phyloP scores from a whole-genome alignment of 257 asterid genomes.

The Solanum sparsipilum region DNA sequence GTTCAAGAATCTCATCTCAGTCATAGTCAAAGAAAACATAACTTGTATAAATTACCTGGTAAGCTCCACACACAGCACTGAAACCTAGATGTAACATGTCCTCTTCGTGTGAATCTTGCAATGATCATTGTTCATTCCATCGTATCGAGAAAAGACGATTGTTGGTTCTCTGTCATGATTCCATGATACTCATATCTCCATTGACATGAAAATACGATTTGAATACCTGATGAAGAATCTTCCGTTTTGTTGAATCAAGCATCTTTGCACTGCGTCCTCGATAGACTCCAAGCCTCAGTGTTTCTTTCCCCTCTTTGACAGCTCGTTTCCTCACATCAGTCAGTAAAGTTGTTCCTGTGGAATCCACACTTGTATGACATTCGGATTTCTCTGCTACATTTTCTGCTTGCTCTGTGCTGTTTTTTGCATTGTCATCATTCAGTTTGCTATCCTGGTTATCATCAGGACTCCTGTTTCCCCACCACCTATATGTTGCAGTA shows the following conservation, averaged over 20 bases:
- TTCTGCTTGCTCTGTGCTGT: background rate
- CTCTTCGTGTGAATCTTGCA: background rate
- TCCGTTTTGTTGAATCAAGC: slow-evolving; percentile 26
- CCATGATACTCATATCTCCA: slow-evolving; percentile 16
- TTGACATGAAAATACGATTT: slow-evolving; percentile 36
- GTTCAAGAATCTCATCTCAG: background rate
- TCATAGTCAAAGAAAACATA: background rate
- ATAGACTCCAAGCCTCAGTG: slow-evolving; percentile 41
- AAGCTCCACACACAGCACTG: background rate
- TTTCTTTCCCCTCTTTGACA: slow-evolving; percentile 39
- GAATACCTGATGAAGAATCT: slow-evolving; percentile 48
- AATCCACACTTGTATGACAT: slow-evolving; percentile 1
- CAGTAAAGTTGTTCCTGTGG: slow-evolving; percentile 18
- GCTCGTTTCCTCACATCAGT: slow-evolving; percentile 46
- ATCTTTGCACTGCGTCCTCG: slow-evolving; percentile 15
- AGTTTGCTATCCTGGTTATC: background rate
- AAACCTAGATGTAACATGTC: background rate
- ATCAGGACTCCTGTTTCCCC: slow-evolving; percentile 33
- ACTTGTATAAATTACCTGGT: background rate
- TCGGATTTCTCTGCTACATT: background rate
- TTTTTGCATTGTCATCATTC: background rate
- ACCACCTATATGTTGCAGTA: slow-evolving; percentile 47
- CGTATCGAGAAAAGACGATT: background rate
- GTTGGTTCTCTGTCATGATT: slow-evolving; percentile 8
- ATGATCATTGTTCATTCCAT: background rate